Evolutionary conservation across 2,329 filamentous ascomycete genomes (phyloP).

Genomic region (Arachnomyces sp.): DNA sequence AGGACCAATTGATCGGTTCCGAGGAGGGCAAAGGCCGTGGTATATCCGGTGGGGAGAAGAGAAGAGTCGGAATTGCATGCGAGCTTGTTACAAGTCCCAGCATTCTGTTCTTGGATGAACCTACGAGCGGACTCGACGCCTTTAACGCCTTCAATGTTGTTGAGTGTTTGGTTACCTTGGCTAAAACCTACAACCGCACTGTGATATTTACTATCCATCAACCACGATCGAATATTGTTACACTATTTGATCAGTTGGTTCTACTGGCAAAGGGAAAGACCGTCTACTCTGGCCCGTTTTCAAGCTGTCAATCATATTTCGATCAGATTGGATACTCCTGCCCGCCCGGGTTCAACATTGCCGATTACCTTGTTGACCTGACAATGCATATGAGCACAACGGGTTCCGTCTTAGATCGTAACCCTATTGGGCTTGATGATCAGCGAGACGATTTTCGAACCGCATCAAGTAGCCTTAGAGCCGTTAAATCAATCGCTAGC

Average conservation of each 20-base stretch:
- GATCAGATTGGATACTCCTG: conserved; percentile 86
- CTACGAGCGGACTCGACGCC: conserved; percentile 89
- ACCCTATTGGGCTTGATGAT: conserved; percentile 54
- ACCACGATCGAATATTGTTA: conserved; percentile 94
- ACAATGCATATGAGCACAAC: conserved; percentile 84
- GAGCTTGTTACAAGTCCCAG: conserved; percentile 96
- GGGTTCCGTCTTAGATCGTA: conserved; percentile 47
- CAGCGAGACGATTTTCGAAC: conserved; percentile 57
- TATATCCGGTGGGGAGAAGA: conserved; percentile 94
- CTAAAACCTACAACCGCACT: conserved; percentile 93
- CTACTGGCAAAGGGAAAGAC: conserved; percentile 81
- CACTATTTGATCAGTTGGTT: conserved; percentile 89
- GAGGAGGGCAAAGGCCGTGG: conserved; percentile 91
- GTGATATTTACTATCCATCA: conserved; percentile 99
- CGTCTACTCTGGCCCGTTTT: conserved; percentile 89
- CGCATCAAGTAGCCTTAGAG: conserved; percentile 76
- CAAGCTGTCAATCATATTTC: conserved; percentile 84
- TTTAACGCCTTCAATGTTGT: conserved; percentile 98
- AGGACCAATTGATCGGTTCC: conserved; percentile 89
- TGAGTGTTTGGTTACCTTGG: conserved; percentile 87
- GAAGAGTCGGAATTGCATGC: conserved; percentile 92
- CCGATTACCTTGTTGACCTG: conserved; percentile 92
- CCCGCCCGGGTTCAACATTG: conserved; percentile 96
- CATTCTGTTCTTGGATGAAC: conserved; percentile 94
- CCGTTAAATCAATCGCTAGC: conserved; percentile 85